Percentiles rank a stretch among this genome's conserved stretches.
phyloP scores from a whole-genome alignment of 2,329 filamentous ascomycete species.

The Colletotrichum salicis region DNA sequence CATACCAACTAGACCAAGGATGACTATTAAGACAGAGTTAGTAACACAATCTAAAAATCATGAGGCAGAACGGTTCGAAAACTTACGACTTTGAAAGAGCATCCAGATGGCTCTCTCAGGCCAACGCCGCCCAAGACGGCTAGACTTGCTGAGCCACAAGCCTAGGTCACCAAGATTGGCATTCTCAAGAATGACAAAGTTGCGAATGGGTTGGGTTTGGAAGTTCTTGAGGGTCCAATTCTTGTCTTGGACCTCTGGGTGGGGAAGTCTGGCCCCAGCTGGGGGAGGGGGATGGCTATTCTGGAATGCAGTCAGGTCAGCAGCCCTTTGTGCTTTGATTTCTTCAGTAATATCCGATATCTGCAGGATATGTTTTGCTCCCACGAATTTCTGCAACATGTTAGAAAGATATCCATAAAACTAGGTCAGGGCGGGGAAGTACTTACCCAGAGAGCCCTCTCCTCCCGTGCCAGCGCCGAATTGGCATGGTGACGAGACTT shows the following conservation, averaged over 20 bases:
- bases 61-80: background rate
- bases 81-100: conserved; percentile 28
- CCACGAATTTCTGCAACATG: conserved; percentile 38
- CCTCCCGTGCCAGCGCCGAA: conserved; percentile 15
- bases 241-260: background rate
- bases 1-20: conserved; percentile 41
- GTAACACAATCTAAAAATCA: background rate
- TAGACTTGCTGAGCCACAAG: conserved; percentile 29
- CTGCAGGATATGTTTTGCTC: conserved; percentile 43
- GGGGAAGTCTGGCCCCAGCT: background rate
- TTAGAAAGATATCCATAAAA: background rate
- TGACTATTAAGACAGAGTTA: conserved; percentile 38
- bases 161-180: conserved; percentile 39
- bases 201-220: conserved; percentile 7
- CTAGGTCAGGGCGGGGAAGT: background rate
- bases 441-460: conserved; percentile 26
- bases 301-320: background rate
- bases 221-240: conserved; percentile 12
- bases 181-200: conserved; percentile 42
- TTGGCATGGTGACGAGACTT: background rate
- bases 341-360: conserved; percentile 38
- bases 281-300: background rate
- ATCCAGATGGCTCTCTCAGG: conserved; percentile 28
- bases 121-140: conserved; percentile 13
- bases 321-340: conserved; percentile 18